These are phyloP conservation scores for Hansenula sp. DNA, from an alignment of 1,139 yeast species.

Conservation along the genomic window DNA sequence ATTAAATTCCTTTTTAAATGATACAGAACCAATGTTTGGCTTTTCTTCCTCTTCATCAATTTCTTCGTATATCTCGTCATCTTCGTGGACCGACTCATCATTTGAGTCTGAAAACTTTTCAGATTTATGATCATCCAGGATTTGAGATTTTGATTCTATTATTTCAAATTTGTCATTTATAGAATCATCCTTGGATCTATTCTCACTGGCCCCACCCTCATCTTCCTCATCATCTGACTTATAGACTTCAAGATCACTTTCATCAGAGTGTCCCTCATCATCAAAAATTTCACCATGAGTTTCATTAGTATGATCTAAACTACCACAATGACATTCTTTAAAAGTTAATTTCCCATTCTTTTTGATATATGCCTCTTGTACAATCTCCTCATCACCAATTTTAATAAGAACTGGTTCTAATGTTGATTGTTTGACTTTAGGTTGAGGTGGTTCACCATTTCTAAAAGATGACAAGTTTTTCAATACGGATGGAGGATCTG, in stretches of 20 bases:
- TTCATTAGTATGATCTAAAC: background rate
- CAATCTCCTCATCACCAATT: conserved; percentile 5
- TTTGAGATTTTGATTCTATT: no score
- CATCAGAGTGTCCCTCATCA: background rate
- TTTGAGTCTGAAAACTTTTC: no score
- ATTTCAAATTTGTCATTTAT: no score
- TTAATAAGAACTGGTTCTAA: conserved; percentile 4
- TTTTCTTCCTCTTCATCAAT: no score
- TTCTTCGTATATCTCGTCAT: no score
- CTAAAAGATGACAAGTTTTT: conserved; percentile 6
- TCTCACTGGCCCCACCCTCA: background rate
- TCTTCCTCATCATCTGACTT: background rate
- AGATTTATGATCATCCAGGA: no score
- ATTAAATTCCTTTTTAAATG: background rate
- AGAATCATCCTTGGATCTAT: no score
- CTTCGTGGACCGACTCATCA: no score
- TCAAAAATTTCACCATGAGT: background rate
- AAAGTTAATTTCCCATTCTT: conserved; percentile 5
- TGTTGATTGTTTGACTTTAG: conserved; percentile 1
- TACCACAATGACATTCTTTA: conserved; percentile 5
- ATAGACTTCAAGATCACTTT: background rate
- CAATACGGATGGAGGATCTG: background rate
- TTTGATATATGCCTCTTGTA: conserved; percentile 3
- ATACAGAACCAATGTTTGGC: no score
- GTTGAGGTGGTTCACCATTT: background rate